phyloP scores from a whole-genome alignment of 208 protist species.

The Crithidia mellificae region DNA sequence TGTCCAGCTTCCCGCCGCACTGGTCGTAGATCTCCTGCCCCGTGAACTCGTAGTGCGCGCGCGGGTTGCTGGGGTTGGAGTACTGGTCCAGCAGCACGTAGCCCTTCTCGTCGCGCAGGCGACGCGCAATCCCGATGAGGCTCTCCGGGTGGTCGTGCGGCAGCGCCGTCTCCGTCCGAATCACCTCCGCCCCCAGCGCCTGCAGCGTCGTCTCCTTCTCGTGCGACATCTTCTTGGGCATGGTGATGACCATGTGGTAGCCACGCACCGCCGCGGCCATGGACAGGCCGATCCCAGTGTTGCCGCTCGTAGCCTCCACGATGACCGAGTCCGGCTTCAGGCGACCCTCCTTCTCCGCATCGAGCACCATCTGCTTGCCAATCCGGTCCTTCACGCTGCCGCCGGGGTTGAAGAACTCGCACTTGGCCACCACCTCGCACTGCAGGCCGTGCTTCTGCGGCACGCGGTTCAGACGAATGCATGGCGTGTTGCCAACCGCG shows the following conservation, averaged over 20 bases:
- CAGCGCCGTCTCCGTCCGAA: constrained; percentile 95
- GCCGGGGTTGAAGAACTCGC: constrained; percentile 91
- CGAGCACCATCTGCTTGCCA: constrained; percentile 94
- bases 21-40: constrained; percentile 96
- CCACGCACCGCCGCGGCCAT: constrained; percentile 94
- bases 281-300: constrained; percentile 96
- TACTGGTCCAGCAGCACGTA: constrained; percentile 97
- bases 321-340: constrained; percentile 95
- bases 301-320: constrained; percentile 98
- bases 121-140: constrained; percentile 95
- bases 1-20: constrained; percentile 95
- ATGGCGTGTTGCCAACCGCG: constrained; percentile 85
- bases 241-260: constrained; percentile 97
- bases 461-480: constrained; percentile 85
- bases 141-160: constrained; percentile 95
- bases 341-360: constrained; percentile 90
- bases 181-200: constrained; percentile 95
- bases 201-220: constrained; percentile 95
- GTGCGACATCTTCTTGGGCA: constrained; percentile 98
- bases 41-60: constrained; percentile 95
- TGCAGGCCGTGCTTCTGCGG: constrained; percentile 69
- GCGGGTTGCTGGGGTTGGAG: constrained; percentile 94
- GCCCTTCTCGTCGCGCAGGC: constrained; percentile 93
- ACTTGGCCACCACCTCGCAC: constrained; percentile 93
- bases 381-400: constrained; percentile 99